Percentiles rank a stretch among this genome's conserved stretches.
phyloP scores from a whole-genome alignment of 2,329 filamentous ascomycete genomes.

The Trichoderma brevicompactum region DNA sequence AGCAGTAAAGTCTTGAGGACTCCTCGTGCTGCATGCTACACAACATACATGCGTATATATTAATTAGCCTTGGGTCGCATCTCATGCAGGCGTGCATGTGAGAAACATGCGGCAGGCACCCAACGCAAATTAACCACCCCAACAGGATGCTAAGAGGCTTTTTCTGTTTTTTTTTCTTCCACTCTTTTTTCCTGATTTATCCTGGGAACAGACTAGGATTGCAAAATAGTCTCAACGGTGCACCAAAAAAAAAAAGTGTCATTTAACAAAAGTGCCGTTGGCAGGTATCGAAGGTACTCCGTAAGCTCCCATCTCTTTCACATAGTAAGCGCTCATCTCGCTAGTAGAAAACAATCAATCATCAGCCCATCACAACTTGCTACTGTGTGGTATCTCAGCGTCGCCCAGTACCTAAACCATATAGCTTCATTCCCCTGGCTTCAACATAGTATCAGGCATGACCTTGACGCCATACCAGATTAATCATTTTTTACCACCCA shows the following conservation, averaged over 20 bases:
- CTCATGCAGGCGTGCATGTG: constrained; percentile 2
- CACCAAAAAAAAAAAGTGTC: not conserved
- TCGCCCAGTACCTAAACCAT: constrained; percentile 23
- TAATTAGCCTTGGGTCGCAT: constrained; percentile 4
- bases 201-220: not conserved
- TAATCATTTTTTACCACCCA: constrained; percentile 1
- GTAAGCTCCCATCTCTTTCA: too few relatives aligned
- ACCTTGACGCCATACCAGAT: constrained; percentile 12
- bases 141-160: not conserved
- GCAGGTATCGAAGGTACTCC: not conserved
- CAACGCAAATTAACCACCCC: constrained; percentile 10
- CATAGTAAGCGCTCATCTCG: constrained; percentile 3
- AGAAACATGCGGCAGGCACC: not conserved
- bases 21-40: not conserved
- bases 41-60: constrained; percentile 2
- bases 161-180: not conserved
- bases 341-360: constrained; percentile 1
- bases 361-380: not conserved
- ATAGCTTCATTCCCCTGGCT: constrained; percentile 37
- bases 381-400: constrained; percentile 28
- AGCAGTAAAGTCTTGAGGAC: not conserved
- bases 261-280: constrained; percentile 13
- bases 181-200: not conserved
- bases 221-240: not conserved
- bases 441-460: not conserved